Base-by-base conservation (phyloP, 2,329 filamentous ascomycete species). In the Teratosphaeriaceae sp. region DNA sequence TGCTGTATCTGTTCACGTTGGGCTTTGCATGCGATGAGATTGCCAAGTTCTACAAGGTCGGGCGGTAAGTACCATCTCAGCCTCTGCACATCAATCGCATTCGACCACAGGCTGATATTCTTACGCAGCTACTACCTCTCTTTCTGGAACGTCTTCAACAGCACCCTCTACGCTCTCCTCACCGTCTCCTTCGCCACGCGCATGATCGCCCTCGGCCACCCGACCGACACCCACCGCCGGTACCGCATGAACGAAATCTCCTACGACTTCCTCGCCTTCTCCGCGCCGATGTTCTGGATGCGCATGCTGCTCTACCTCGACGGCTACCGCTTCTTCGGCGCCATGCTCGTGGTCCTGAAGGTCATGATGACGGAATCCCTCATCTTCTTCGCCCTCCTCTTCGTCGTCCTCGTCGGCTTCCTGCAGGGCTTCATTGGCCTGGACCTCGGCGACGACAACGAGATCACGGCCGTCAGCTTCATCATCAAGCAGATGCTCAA, bases 311-410 rank as follows among this genome's bases (percentile, higher is more conserved):
- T 98, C 5, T 98, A 96, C 61, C 78, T 98, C 15, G 92, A 98
- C 65, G 87, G 85, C 0, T 78, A 94, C 74, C 82, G 86, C 43
- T 98, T 98, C 72, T 98, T 98, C 58, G 92, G 92, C 19, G 88
- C 90, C 38, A 98, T 98, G 92, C 78, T 98, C 1, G 90, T 98
- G 2, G 89, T 98, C 2, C 73, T 98, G 34, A 94, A 97, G 63
- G 70, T 73, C 52, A 74, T 76, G 73, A 75, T 76, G 71, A 65
- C 70, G 44, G 73, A 76, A 65, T 94, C 86, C 0, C 73, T 96
- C 54, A 97, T 97, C 51, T 98, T 98, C 73, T 98, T 98, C 59
- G 88, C 89, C 1, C 74, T 98, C 15, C 75, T 98, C 8, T 70
- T 85, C 39, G 82, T 97, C 40, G 82, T 98, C 45, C 75, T 95